phyloP scores from a whole-genome alignment of 371 early-diverging fungal genomes.

The Polyrhizophydium stewartii region DNA sequence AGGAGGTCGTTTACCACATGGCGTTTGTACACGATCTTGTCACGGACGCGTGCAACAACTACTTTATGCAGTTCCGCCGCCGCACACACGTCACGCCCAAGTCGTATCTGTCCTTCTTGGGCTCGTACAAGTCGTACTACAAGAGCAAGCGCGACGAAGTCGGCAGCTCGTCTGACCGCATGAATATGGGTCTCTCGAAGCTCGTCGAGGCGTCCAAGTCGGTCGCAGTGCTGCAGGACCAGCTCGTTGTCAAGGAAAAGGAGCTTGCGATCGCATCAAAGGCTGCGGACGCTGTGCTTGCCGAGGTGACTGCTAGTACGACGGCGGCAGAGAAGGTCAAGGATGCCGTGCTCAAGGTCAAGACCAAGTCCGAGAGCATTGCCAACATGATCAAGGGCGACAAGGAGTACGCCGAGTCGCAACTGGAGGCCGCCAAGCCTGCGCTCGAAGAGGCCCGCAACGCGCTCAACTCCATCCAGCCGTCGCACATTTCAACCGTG shows the following conservation, averaged over 20 bases:
- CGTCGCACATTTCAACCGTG: constrained; percentile 57
- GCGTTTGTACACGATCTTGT: constrained; percentile 57
- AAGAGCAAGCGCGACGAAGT: constrained; percentile 47
- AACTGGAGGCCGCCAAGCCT: constrained; percentile 59
- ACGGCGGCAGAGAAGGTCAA: constrained; percentile 58
- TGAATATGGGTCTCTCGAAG: constrained; percentile 60
- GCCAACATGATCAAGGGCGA: constrained; percentile 57
- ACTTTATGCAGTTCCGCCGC: constrained; percentile 56
- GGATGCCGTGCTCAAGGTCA: constrained; percentile 57
- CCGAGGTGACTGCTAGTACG: constrained; percentile 53
- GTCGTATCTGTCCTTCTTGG: constrained; percentile 54
- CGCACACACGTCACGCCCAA: constrained; percentile 61
- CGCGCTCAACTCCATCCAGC: constrained; percentile 60
- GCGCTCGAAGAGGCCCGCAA: constrained; percentile 56
- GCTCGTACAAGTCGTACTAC: constrained; percentile 49
- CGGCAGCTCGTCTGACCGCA: constrained; percentile 48
- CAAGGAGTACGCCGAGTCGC: constrained; percentile 49
- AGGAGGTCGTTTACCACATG: constrained; percentile 53
- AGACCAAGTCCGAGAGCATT: constrained; percentile 55
- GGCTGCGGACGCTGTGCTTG: constrained; percentile 51
- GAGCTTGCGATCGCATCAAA: constrained; percentile 56
- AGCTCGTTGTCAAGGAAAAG: constrained; percentile 59
- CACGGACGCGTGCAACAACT: constrained; percentile 51
- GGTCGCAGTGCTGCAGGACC: constrained; percentile 52
- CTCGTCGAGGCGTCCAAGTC: constrained; percentile 54